A percentile compares a stretch with the other conserved stretches of the same genome.
phyloP scores from a whole-genome alignment of 192 early-diverging fungal genomes.

The Backusella tuberculispora region DNA sequence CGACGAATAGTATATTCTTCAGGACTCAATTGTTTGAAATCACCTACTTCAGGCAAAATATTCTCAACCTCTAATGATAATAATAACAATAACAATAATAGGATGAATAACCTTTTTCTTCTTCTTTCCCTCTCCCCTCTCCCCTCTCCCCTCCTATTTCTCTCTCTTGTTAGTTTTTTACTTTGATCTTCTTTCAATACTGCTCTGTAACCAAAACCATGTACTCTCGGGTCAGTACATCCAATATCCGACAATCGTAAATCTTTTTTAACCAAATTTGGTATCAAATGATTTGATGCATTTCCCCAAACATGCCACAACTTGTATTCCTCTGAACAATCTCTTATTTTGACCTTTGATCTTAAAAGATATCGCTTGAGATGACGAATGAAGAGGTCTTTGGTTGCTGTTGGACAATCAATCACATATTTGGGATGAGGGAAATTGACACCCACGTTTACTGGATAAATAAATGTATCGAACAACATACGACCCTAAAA shows the following conservation, averaged over 20 bases:
- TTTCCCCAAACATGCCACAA: slow-evolving; percentile 81
- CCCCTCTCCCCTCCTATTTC: too few relatives aligned
- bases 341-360: slow-evolving; percentile 70
- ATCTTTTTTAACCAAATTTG: slow-evolving; percentile 45
- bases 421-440: slow-evolving; percentile 74
- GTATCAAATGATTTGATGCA: slow-evolving; percentile 35
- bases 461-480: slow-evolving; percentile 89
- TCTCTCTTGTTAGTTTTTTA: background rate
- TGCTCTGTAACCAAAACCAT: slow-evolving; percentile 37
- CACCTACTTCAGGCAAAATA: slow-evolving; percentile 49
- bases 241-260: slow-evolving; percentile 41
- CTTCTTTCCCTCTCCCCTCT: too few relatives aligned
- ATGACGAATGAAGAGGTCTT: slow-evolving; percentile 59
- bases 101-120: too few relatives aligned
- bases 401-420: slow-evolving; percentile 69
- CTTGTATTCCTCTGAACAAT: slow-evolving; percentile 63
- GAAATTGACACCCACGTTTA: slow-evolving; percentile 60
- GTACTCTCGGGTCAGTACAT: slow-evolving; percentile 43
- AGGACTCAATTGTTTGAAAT: slow-evolving; percentile 54
- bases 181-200: background rate
- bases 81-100: background rate
- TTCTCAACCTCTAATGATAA: slow-evolving; percentile 5
- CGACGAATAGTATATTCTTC: slow-evolving; percentile 76
- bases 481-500: slow-evolving; percentile 82
- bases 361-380: slow-evolving; percentile 81